phyloP scores from a whole-genome alignment of 2,329 filamentous ascomycete species.

The Sclerotiophoma versabilis region DNA sequence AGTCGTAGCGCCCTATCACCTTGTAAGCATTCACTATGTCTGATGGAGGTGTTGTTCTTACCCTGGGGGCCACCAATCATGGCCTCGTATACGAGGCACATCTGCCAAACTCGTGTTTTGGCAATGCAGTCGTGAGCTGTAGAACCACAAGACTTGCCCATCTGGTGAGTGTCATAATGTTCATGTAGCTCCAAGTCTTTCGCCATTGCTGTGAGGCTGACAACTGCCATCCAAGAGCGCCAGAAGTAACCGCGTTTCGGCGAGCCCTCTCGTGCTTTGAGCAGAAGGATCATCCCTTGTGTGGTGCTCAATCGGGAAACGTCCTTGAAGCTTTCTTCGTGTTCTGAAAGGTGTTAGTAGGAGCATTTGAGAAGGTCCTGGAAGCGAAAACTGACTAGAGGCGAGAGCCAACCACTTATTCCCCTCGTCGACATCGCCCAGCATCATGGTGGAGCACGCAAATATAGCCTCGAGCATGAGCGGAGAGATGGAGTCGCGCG shows the following conservation, averaged over 20 bases:
- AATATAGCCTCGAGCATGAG: constrained; percentile 90
- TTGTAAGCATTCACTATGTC: constrained; percentile 10
- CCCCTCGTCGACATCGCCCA: constrained; percentile 82
- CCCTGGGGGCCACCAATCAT: constrained; percentile 96
- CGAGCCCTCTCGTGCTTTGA: constrained; percentile 91
- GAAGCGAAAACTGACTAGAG: constrained; percentile 68
- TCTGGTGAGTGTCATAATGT: constrained; percentile 79
- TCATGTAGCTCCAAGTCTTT: constrained; percentile 91
- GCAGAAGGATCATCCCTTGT: constrained; percentile 83
- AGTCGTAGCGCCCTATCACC: constrained; percentile 69
- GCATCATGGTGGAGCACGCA: constrained; percentile 82
- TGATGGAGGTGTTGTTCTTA: constrained; percentile 45
- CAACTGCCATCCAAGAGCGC: constrained; percentile 94
- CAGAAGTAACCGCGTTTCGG: constrained; percentile 96
- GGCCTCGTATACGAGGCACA: constrained; percentile 81
- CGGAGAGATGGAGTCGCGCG: constrained; percentile 84
- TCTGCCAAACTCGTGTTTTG: constrained; percentile 90
- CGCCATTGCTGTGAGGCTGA: constrained; percentile 90
- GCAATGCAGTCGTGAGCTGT: constrained; percentile 77
- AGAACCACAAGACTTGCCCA: constrained; percentile 73
- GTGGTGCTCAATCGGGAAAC: constrained; percentile 88
- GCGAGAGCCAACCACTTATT: constrained; percentile 93
- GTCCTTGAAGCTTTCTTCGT: constrained; percentile 93
- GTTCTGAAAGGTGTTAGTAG: constrained; percentile 62
- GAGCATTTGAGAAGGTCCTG: not conserved